phyloP scores from a whole-genome alignment of 108 stramenopile genomes.

The Fragilaria crotonensis region DNA sequence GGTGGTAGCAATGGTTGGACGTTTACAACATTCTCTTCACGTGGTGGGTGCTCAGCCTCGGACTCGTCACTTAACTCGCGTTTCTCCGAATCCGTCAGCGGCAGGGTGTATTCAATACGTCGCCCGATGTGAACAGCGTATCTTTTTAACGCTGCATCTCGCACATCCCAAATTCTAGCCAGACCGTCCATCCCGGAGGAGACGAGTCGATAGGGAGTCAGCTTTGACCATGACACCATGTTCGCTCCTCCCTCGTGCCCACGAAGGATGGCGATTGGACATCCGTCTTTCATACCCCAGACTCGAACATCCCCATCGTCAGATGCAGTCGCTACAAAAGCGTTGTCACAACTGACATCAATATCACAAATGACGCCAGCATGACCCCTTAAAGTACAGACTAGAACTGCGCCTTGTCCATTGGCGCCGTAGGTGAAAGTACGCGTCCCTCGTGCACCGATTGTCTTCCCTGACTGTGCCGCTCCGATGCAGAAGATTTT shows the following conservation, averaged over 20 bases:
- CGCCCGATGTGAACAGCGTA: slow-evolving; percentile 47
- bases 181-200: slow-evolving; percentile 70
- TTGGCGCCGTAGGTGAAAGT: slow-evolving; percentile 51
- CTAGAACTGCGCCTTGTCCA: slow-evolving; percentile 64
- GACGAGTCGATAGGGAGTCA: slow-evolving; percentile 70
- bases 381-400: slow-evolving; percentile 87
- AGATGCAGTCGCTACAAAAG: slow-evolving; percentile 83
- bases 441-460: slow-evolving; percentile 5
- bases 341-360: slow-evolving; percentile 86
- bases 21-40: neutral
- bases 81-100: slow-evolving; percentile 2
- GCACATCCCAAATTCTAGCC: slow-evolving; percentile 76
- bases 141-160: slow-evolving; percentile 65
- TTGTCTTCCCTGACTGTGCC: slow-evolving; percentile 16
- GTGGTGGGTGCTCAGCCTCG: neutral
- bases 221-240: slow-evolving; percentile 81
- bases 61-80: neutral
- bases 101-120: slow-evolving; percentile 44
- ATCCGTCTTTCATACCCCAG: slow-evolving; percentile 84
- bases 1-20: neutral
- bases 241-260: slow-evolving; percentile 77
- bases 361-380: slow-evolving; percentile 89
- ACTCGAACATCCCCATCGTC: slow-evolving; percentile 80
- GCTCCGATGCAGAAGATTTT: slow-evolving; percentile 80
- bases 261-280: slow-evolving; percentile 73